Conservation (phyloP, 768 basidiomycete genomes). For the Phlebiopsis gigantea region DNA sequence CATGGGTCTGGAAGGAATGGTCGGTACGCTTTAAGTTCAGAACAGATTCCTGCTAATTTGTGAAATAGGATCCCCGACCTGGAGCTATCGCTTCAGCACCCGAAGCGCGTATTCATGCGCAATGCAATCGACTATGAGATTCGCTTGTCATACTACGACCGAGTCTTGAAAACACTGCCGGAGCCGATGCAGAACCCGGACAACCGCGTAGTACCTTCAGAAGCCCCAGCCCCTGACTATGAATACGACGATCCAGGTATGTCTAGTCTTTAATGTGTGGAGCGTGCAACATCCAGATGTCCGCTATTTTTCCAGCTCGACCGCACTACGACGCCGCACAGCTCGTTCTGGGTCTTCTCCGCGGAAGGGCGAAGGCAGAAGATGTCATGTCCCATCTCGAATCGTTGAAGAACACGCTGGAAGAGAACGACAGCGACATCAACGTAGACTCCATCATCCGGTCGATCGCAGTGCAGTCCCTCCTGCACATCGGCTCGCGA, state of each 20-base stretch:
- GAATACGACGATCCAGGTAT: constrained; percentile 79
- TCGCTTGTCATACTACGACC: constrained; percentile 88
- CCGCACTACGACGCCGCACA: constrained; percentile 79
- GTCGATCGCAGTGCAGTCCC: constrained; percentile 79
- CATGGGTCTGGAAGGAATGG: constrained; percentile 99
- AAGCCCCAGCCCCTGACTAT: constrained; percentile 74
- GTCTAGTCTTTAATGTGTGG: constrained; percentile 13
- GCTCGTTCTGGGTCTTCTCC: constrained; percentile 71
- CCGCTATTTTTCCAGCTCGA: constrained; percentile 42
- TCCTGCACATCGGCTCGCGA: constrained; percentile 87
- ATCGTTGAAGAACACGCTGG: constrained; percentile 57
- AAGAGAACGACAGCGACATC: constrained; percentile 50
- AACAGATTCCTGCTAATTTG: not conserved
- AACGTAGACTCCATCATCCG: constrained; percentile 66
- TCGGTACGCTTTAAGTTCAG: constrained; percentile 24
- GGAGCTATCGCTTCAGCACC: constrained; percentile 65
- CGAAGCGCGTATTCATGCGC: constrained; percentile 83
- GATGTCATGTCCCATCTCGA: constrained; percentile 77
- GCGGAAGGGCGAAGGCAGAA: constrained; percentile 74
- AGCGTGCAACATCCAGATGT: not conserved
- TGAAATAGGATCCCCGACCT: constrained; percentile 78
- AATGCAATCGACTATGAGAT: constrained; percentile 86
- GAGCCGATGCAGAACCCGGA: constrained; percentile 69
- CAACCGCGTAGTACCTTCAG: constrained; percentile 55
- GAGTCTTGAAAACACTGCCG: constrained; percentile 85